Percentiles rank a stretch among this genome's conserved stretches.
These are phyloP conservation scores for Coemansia sp. DNA, from an alignment of 192 early-diverging fungal genomes.

Conservation along the genomic window DNA sequence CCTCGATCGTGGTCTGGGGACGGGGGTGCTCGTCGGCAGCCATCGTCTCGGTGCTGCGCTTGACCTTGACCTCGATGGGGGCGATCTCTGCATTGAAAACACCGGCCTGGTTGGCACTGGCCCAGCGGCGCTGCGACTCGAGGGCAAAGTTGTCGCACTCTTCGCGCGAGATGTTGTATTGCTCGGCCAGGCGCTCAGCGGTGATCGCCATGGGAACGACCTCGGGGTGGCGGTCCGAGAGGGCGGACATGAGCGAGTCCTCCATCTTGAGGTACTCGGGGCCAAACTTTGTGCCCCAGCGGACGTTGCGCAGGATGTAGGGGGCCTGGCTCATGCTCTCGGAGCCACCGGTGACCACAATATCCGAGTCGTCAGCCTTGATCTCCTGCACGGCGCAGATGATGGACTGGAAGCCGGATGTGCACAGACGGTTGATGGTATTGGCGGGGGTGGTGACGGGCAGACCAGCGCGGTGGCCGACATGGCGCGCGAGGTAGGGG, in stretches of 20 bases:
- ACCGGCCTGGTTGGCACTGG: slow-evolving; percentile 69
- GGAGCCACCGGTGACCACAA: slow-evolving; percentile 85
- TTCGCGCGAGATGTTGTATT: slow-evolving; percentile 77
- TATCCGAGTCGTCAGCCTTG: slow-evolving; percentile 69
- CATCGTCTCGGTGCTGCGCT: slow-evolving; percentile 61
- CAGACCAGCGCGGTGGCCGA: slow-evolving; percentile 84
- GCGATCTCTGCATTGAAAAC: slow-evolving; percentile 78
- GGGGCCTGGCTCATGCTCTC: slow-evolving; percentile 96
- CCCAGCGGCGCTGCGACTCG: slow-evolving; percentile 84
- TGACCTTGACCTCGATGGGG: slow-evolving; percentile 80
- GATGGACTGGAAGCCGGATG: slow-evolving; percentile 93
- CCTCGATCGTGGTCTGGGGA: slow-evolving; percentile 77
- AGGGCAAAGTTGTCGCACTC: slow-evolving; percentile 85
- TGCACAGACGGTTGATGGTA: slow-evolving; percentile 95
- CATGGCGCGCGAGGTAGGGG: slow-evolving; percentile 89
- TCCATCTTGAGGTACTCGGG: slow-evolving; percentile 80
- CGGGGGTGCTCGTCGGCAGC: slow-evolving; percentile 86
- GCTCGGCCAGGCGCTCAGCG: slow-evolving; percentile 83
- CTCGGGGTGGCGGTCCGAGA: slow-evolving; percentile 83
- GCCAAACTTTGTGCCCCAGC: slow-evolving; percentile 85
- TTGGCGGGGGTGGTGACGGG: slow-evolving; percentile 81
- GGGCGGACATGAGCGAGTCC: slow-evolving; percentile 79
- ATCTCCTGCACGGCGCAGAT: slow-evolving; percentile 96
- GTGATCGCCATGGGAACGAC: slow-evolving; percentile 91
- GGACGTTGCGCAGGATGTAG: slow-evolving; percentile 73